These are phyloP conservation scores for Trichoderma atrobrunneum DNA, from an alignment of 2,329 filamentous ascomycete genomes.

Conservation along the genomic window DNA sequence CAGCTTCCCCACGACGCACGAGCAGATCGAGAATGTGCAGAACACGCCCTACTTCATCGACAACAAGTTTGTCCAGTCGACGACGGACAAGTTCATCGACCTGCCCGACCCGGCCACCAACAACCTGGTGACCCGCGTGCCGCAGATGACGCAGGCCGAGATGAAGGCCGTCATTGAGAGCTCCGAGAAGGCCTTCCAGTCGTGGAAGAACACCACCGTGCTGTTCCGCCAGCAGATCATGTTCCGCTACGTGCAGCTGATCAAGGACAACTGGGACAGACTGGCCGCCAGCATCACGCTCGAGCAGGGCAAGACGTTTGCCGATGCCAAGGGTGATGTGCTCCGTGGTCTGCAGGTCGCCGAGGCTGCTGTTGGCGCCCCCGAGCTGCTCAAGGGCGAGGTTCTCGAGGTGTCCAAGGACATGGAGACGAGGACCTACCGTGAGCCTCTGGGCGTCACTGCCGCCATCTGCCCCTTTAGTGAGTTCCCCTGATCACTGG, in stretches of 20 bases:
- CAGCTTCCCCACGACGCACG: conserved; percentile 68
- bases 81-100: conserved; percentile 71
- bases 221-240: conserved; percentile 78
- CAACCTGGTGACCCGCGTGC: conserved; percentile 78
- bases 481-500: conserved; percentile 39
- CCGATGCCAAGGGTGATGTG: conserved; percentile 78
- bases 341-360: conserved; percentile 80
- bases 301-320: conserved; percentile 86
- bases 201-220: conserved; percentile 70
- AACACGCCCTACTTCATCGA: conserved; percentile 80
- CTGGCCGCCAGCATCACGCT: conserved; percentile 81
- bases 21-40: conserved; percentile 62
- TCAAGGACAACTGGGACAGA: conserved; percentile 81
- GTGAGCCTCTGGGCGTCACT: conserved; percentile 76
- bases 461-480: conserved; percentile 86
- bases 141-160: conserved; percentile 76
- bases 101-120: conserved; percentile 81
- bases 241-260: conserved; percentile 79
- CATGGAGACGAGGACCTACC: conserved; percentile 83
- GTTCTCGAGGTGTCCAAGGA: conserved; percentile 83
- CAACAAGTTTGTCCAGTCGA: conserved; percentile 71
- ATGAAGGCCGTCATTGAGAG: conserved; percentile 72
- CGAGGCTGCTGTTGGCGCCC: conserved; percentile 76
- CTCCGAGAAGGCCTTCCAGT: conserved; percentile 71
- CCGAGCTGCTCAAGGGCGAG: conserved; percentile 79